Percentiles rank a stretch among this genome's conserved stretches.
Evolutionary conservation across 768 basidiomycete genomes (phyloP).

Genomic region (Hygrophorus pudorinus): DNA sequence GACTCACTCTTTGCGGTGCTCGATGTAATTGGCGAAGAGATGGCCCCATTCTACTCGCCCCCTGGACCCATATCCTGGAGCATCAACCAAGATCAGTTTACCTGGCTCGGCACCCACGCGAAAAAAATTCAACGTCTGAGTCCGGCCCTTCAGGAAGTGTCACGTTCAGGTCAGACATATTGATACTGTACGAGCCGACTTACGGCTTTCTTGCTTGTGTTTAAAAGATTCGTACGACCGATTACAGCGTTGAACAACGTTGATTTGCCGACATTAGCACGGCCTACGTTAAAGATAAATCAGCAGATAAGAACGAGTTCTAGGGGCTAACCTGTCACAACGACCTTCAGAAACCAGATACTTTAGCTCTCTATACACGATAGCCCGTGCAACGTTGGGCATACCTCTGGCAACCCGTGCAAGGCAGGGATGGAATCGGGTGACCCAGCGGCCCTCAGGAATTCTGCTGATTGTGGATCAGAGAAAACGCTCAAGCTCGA

Average conservation of each 20-base stretch:
- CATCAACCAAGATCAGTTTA: slow-evolving; percentile 61
- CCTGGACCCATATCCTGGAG: slow-evolving; percentile 71
- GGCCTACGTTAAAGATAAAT: slow-evolving; percentile 31
- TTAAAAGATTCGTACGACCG: slow-evolving; percentile 43
- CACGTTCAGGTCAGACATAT: neutral
- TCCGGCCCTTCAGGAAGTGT: slow-evolving; percentile 45
- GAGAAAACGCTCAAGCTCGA: slow-evolving; percentile 13
- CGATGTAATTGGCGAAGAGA: slow-evolving; percentile 56
- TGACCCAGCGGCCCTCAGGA: slow-evolving; percentile 29
- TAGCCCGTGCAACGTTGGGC: neutral
- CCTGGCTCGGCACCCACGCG: slow-evolving; percentile 51
- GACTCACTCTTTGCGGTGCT: slow-evolving; percentile 51
- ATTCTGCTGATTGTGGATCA: slow-evolving; percentile 24
- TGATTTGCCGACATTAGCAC: slow-evolving; percentile 75
- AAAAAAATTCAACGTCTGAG: slow-evolving; percentile 63
- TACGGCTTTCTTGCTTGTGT: slow-evolving; percentile 65
- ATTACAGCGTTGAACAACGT: slow-evolving; percentile 62
- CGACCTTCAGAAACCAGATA: slow-evolving; percentile 22
- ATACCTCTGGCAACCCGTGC: slow-evolving; percentile 35
- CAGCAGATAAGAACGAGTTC: neutral
- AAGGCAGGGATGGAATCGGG: slow-evolving; percentile 28
- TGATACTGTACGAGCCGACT: slow-evolving; percentile 14
- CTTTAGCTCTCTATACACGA: slow-evolving; percentile 1
- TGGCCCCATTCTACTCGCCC: slow-evolving; percentile 71
- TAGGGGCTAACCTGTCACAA: slow-evolving; percentile 30